Conservation (phyloP, 352 stramenopile species). For the Peronospora farinosa region DNA sequence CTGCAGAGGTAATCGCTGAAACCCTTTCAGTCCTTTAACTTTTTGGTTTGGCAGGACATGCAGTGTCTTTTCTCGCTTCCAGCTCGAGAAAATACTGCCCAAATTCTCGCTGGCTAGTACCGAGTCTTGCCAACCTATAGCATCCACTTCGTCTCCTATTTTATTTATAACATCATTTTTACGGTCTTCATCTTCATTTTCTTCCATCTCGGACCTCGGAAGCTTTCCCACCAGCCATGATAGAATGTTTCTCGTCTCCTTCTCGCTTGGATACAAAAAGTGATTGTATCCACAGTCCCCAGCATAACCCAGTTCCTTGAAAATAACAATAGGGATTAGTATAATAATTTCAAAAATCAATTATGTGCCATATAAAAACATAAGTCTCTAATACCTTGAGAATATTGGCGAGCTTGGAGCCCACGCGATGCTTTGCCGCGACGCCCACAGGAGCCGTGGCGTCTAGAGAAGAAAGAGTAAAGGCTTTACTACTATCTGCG, state of each 20-base stretch:
- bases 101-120: slow-evolving; percentile 13
- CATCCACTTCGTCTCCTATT: neutral
- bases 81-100: slow-evolving; percentile 38
- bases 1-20: slow-evolving; percentile 40
- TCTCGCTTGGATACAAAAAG: slow-evolving; percentile 84
- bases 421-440: slow-evolving; percentile 64
- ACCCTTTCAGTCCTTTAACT: slow-evolving; percentile 36
- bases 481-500: slow-evolving; percentile 18
- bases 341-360: slow-evolving; percentile 1
- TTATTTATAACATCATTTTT: slow-evolving; percentile 7
- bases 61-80: slow-evolving; percentile 49
- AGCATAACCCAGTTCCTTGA: slow-evolving; percentile 67
- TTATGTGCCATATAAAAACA: slow-evolving; percentile 1
- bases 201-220: slow-evolving; percentile 29
- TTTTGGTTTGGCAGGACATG: slow-evolving; percentile 36
- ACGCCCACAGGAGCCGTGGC: slow-evolving; percentile 41
- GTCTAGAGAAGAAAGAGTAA: slow-evolving; percentile 19
- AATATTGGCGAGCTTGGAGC: slow-evolving; percentile 59
- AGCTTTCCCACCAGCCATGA: slow-evolving; percentile 79
- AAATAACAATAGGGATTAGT: neutral
- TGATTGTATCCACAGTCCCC: slow-evolving; percentile 86
- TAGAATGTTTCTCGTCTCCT: slow-evolving; percentile 71
- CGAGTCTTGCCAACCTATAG: neutral
- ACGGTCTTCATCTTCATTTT: slow-evolving; percentile 22
- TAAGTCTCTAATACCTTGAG: slow-evolving; percentile 49